Conservation (phyloP, 305 asterid species). For the Rubia tinctorum region DNA sequence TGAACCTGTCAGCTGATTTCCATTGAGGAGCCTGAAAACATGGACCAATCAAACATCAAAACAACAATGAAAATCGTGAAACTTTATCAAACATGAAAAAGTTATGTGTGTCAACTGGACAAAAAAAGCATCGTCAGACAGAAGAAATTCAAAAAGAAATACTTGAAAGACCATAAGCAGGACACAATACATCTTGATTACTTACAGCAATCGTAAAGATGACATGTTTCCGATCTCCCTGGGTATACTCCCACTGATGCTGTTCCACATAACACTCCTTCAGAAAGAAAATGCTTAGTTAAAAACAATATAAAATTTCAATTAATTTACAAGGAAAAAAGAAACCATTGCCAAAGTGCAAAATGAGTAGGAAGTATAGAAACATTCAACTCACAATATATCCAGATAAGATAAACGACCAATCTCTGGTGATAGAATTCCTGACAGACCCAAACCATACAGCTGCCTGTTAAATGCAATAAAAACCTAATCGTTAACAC, state of each 20-base stretch:
- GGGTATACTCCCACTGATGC: slow-evolving; percentile 75
- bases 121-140: background rate
- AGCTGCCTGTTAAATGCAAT: slow-evolving; percentile 44
- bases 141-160: slow-evolving; percentile 7
- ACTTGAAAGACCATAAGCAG: slow-evolving; percentile 4
- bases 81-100: background rate
- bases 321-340: background rate
- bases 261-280: slow-evolving; percentile 96
- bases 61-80: background rate
- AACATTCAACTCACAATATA: slow-evolving; percentile 57
- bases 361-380: background rate
- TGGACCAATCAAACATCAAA: slow-evolving; percentile 11
- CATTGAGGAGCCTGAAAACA: slow-evolving; percentile 79
- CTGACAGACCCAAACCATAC: slow-evolving; percentile 50
- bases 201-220: slow-evolving; percentile 67
- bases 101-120: background rate
- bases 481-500: background rate
- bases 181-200: slow-evolving; percentile 15
- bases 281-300: slow-evolving; percentile 15
- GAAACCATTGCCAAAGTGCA: slow-evolving; percentile 10
- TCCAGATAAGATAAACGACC: slow-evolving; percentile 58
- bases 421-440: slow-evolving; percentile 74
- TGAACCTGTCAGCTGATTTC: slow-evolving; percentile 77
- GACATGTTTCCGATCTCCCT: slow-evolving; percentile 76
- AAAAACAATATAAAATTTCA: background rate